Percentiles rank a stretch among this genome's conserved stretches.
phyloP scores from a whole-genome alignment of 768 basidiomycete species.

The Rossbeevera mucosa region DNA sequence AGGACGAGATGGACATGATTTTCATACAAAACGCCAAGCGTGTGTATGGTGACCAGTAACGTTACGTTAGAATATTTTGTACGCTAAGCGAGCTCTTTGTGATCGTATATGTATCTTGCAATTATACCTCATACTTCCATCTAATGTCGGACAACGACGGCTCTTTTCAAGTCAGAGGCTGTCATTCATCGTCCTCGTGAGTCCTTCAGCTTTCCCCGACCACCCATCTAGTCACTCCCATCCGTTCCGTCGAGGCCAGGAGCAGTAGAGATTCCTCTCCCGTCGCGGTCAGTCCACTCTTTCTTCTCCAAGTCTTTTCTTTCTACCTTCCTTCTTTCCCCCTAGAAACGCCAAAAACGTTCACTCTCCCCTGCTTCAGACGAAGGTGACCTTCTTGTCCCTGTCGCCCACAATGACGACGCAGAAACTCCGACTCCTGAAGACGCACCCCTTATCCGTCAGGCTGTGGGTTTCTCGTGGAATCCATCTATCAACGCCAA shows the following conservation, averaged over 20 bases:
- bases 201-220: conserved; percentile 11
- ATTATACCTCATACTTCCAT: no score
- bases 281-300: conserved; percentile 35
- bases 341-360: conserved; percentile 41
- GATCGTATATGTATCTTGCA: no score
- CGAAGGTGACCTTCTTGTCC: conserved; percentile 41
- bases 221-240: conserved; percentile 3
- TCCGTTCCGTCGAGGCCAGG: conserved; percentile 28
- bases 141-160: no score
- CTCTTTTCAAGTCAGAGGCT: conserved; percentile 28
- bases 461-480: conserved; percentile 53
- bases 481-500: conserved; percentile 24
- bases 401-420: conserved; percentile 36
- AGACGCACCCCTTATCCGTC: conserved; percentile 49
- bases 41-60: conserved; percentile 34
- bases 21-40: conserved; percentile 51
- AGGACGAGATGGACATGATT: conserved; percentile 69
- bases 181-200: conserved; percentile 35
- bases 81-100: neutral
- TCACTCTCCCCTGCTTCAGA: conserved; percentile 52
- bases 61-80: neutral
- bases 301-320: neutral
- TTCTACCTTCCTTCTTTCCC: neutral
- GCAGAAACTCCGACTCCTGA: conserved; percentile 44
- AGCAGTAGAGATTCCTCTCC: conserved; percentile 59